Conservation (phyloP, 176 grass and related monocot species). For the Pharus latifolius region DNA sequence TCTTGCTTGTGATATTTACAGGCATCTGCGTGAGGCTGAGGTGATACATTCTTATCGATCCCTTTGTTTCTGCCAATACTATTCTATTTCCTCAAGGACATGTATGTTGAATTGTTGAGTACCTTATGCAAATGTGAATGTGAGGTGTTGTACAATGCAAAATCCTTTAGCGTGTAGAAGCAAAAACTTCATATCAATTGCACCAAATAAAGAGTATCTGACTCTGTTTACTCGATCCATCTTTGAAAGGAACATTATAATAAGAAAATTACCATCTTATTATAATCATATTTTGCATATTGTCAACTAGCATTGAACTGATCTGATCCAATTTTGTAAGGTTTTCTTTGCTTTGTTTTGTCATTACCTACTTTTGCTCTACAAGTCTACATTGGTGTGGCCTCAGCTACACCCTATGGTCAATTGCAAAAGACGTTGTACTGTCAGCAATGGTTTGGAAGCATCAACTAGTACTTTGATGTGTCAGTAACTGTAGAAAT, state of each 20-base stretch:
- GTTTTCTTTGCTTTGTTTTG: background rate
- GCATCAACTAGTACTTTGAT: no score
- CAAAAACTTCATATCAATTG: no score
- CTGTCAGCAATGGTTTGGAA: background rate
- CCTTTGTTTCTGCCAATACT: background rate
- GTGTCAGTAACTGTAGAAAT: no score
- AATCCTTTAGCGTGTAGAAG: background rate
- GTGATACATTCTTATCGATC: constrained; percentile 17
- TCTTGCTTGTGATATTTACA: constrained; percentile 91
- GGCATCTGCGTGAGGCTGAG: constrained; percentile 82
- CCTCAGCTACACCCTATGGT: background rate
- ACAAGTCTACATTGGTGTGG: background rate
- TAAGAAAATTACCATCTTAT: no score
- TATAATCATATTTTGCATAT: background rate
- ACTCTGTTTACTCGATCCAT: no score
- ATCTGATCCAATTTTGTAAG: background rate
- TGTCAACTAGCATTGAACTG: background rate
- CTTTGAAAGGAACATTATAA: no score
- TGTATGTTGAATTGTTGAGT: no score
- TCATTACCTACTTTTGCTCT: background rate
- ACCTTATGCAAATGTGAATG: no score
- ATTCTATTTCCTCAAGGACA: background rate
- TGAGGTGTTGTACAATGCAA: background rate
- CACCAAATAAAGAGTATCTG: no score
- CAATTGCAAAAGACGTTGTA: no score